Base-by-base conservation (phyloP, 371 early-diverging fungal species). In the Mortierella sp. region DNA sequence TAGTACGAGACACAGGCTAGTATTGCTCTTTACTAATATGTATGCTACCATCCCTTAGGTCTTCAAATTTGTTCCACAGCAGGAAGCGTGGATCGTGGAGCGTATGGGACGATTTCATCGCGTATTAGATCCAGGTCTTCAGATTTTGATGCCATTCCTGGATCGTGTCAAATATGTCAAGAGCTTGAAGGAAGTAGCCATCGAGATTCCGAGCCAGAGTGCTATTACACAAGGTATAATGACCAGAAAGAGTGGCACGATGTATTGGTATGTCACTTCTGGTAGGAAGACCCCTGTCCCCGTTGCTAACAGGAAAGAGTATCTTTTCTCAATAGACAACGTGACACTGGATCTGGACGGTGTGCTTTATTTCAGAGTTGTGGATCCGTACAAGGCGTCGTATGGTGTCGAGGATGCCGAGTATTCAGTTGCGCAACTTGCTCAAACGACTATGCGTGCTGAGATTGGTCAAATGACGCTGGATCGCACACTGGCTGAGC, bases 401-500 rank as follows among this genome's bases (percentile, higher is more conserved):
- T 98, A 98, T 81, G 98, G 98, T 10, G 95, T 98, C 18, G 96
- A 95, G 58, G 91, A 98, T 80, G 93, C 95, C 30, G 95, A 96
- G 72, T 98, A 94, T 82, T 95, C 97, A 8, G 88, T 98, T 46
- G 87, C 95, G 4, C 98, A 98, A 79, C 87, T 98, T 57, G 99
- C 99, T 26, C 97, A 98, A 80, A 98, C 99, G 0, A 96, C 98
- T 1, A 98, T 98, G 98, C 90, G 98, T 34, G 96, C 98, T 2
- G 98, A 98, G 74, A 98, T 98, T 72, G 98, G 98, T 30, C 96
- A 96, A 80, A 91, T 98, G 93, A 96, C 97, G 0, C 83, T 98
- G 62, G 99, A 98, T 80, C 87, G 94, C 16, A 98, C 98, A 3
- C 81, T 98, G 53, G 96, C 98, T 2, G 97, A 98, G 78, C 91